Base-by-base conservation (phyloP, 768 basidiomycete genomes). In the Lactarius hatsudake region DNA sequence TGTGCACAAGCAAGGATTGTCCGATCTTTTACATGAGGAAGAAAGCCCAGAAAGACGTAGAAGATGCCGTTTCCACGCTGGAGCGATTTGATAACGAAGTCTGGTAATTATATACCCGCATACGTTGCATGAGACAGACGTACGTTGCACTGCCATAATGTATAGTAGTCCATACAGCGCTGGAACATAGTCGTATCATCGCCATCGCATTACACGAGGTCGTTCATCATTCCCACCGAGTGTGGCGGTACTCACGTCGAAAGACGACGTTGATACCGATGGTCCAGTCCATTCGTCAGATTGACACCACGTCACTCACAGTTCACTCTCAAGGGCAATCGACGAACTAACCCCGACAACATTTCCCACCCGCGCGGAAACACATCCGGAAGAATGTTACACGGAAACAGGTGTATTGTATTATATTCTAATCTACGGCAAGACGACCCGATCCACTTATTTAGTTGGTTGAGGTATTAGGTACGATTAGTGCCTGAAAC, bases 1-100 rank as follows among this genome's bases (percentile, higher is more conserved):
- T 99, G 34, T 99, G 96, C 75, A 91, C 93, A 0, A 95, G 93
- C 74, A 96, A 93, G 74, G 97, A 99, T 78, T 99, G 97, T 72
- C 97, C 97, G 0, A 98, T 98, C 67, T 99, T 96, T 78, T 99
- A 99, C 76, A 94, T 97, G 89, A 81, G 97, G 53, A 98, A 98
- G 80, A 98, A 98, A 74, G 89, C 96, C 10, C 97, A 98, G 78
- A 98, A 98, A 76, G 96, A 98, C 74, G 97, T 96, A 0, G 93
- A 93, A 69, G 95, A 98, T 72, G 84, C 91, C 3, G 86, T 85
- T 68, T 75, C 82, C 12, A 83, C 90, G 38, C 76, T 98, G 57
- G 93, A 94, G 70, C 86, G 97, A 18, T 99, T 98, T 75, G 89
- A 93, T 64, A 76, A 76, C 6, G 91, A 93, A 71, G 72, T 81